Evolutionary conservation across 441 rosid genomes (phyloP).

Genomic region (Populus hybrid): DNA sequence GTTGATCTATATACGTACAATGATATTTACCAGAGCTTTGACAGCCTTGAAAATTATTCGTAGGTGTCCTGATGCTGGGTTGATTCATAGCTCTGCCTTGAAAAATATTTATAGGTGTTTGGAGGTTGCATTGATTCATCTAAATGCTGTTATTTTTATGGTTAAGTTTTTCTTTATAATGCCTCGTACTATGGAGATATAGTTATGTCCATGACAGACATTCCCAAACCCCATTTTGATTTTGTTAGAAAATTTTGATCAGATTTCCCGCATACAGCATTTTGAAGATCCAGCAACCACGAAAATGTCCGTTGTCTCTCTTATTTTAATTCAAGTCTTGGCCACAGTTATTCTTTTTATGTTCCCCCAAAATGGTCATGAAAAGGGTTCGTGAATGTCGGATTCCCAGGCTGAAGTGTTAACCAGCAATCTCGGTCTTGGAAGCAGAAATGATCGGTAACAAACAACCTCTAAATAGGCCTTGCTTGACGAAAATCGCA

Average conservation of each 20-base stretch:
- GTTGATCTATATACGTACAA: background rate
- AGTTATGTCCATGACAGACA: background rate
- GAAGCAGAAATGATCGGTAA: too few relatives aligned
- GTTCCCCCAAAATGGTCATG: too few relatives aligned
- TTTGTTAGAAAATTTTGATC: background rate
- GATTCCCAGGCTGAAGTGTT: too few relatives aligned
- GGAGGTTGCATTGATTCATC: background rate
- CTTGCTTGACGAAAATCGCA: background rate
- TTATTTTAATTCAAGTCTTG: too few relatives aligned
- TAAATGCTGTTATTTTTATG: background rate
- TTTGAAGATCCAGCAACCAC: background rate
- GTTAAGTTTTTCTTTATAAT: background rate
- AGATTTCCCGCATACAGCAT: background rate
- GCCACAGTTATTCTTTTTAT: too few relatives aligned
- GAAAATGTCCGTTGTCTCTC: background rate
- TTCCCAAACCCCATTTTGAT: background rate
- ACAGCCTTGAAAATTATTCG: background rate
- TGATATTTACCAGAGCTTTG: slow-evolving; percentile 1
- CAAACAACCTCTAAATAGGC: too few relatives aligned
- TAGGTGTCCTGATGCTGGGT: slow-evolving; percentile 3
- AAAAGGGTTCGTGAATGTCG: too few relatives aligned
- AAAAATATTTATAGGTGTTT: background rate
- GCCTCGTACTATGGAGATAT: background rate
- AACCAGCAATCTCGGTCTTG: too few relatives aligned
- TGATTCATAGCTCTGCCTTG: background rate